Base-by-base conservation (phyloP, 1,139 yeast genomes). In the Taphrina deformans region DNA sequence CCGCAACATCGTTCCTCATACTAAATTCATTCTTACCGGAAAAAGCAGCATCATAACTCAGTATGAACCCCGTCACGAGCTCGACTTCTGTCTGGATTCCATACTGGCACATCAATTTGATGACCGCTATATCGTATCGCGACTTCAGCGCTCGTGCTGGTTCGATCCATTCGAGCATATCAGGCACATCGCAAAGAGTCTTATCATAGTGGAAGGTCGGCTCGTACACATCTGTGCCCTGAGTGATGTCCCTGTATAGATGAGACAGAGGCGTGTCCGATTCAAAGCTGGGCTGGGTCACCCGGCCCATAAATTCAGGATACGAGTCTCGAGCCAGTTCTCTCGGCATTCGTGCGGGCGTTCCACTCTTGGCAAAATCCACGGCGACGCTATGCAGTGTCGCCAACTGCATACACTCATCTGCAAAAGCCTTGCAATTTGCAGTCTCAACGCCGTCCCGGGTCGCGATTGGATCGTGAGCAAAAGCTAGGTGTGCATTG, bases 241-340 rank as follows among this genome's bases (percentile, higher is more conserved):
- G 21, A 18, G 41, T 29, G 41, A 27, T 16, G 26, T 52, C 31
- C 26, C 60, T 23, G 41, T 53, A 35, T 23, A 35, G 24, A 24
- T 16, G 44, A 12, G 51, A 46, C 35, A 41, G 45, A 31, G 35
- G 65, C 27, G 41, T 46, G 26, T 44, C 31, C 23, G 41, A 56
- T n/a, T 10, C 41, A 29, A 27, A 53, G 26, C 38, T 35, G 23
- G 44, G 10, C 35, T 33, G 18, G 9, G 26, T 12, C 26, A 9
- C 24, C 18, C 46, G 29, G 35, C 61, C 67, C 68, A 66, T 66
- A 45, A 53, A 66, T 29, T 66, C 67, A 7, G 68, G 68, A 29
- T 65, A 66, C 18, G 52, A 16, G 18, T 45, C 44, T 9, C 58
- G 55, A 21, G 52, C 26, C 24, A 51, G 24, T 7, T 38, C 35